Conservation (phyloP, 2,329 filamentous ascomycete species). For the Blumeria graminis region DNA sequence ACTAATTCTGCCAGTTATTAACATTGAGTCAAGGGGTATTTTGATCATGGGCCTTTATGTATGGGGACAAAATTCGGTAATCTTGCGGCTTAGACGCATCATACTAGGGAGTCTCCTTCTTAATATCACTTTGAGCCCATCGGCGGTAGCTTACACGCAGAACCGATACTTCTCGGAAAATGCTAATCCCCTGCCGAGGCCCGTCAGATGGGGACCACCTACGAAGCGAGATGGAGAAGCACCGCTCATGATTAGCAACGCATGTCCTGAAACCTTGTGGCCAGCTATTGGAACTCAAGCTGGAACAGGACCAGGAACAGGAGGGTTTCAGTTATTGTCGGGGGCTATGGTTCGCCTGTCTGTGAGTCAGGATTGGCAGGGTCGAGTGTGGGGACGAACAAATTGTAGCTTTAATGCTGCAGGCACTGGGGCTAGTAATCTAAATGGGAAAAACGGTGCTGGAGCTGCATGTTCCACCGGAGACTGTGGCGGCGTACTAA, state of each 20-base stretch:
- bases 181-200: slow-evolving; percentile 5
- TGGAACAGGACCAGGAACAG: slow-evolving; percentile 39
- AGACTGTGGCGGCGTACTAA: slow-evolving; percentile 46
- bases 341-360: slow-evolving; percentile 34
- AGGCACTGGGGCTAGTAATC: slow-evolving; percentile 27
- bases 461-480: slow-evolving; percentile 44
- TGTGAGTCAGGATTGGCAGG: slow-evolving; percentile 54
- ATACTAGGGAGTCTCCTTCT: no score
- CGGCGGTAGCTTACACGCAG: slow-evolving; percentile 2
- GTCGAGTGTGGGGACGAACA: slow-evolving; percentile 60
- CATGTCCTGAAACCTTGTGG: slow-evolving; percentile 47
- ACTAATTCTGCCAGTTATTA: no score
- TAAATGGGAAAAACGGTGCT: slow-evolving; percentile 18
- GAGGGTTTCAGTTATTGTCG: slow-evolving; percentile 41
- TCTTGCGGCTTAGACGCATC: no score
- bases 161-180: slow-evolving; percentile 6
- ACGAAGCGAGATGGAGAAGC: slow-evolving; percentile 18
- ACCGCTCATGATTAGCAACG: slow-evolving; percentile 46
- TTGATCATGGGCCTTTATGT: no score
- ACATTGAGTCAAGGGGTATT: no score
- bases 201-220: slow-evolving; percentile 11
- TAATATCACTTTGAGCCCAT: no score
- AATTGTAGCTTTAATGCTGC: slow-evolving; percentile 55
- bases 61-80: no score
- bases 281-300: slow-evolving; percentile 52